Conservation (phyloP, 2,329 filamentous ascomycete genomes). For the Aspergillus fructus region DNA sequence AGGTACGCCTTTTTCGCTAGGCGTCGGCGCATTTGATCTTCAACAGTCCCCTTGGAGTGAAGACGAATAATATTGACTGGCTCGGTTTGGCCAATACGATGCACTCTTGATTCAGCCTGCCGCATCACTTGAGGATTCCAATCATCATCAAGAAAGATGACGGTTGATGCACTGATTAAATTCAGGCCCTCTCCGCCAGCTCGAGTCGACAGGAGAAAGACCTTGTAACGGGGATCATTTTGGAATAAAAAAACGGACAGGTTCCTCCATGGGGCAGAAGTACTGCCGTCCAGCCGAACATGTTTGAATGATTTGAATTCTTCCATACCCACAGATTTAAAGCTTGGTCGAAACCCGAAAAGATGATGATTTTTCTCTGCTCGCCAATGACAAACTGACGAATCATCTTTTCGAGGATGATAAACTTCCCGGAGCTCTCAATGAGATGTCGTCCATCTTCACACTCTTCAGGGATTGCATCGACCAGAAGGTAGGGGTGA, state of each 20-base stretch:
- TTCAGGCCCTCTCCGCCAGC: conserved; percentile 59
- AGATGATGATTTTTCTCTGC: conserved; percentile 53
- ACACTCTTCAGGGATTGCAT: conserved; percentile 45
- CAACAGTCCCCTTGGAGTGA: conserved; percentile 57
- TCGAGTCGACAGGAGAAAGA: conserved; percentile 57
- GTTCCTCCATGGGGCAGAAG: conserved; percentile 50
- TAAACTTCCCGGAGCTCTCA: conserved; percentile 56
- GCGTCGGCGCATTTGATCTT: conserved; percentile 58
- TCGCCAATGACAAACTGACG: conserved; percentile 22
- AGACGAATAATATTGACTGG: conserved; percentile 58
- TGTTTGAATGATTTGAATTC: conserved; percentile 47
- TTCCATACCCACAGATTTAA: conserved; percentile 48
- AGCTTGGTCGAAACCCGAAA: conserved; percentile 54
- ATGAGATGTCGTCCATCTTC: conserved; percentile 49
- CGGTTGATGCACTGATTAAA: conserved; percentile 53
- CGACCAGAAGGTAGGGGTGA: conserved; percentile 54
- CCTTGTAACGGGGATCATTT: conserved; percentile 47
- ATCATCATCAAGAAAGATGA: conserved; percentile 58
- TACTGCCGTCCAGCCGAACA: conserved; percentile 53
- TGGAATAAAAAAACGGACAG: conserved; percentile 56
- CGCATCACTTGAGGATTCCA: conserved; percentile 56
- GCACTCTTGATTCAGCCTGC: conserved; percentile 56
- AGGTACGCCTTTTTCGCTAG: conserved; percentile 64
- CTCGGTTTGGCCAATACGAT: conserved; percentile 56
- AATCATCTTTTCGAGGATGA: conserved; percentile 51